Evolutionary conservation across 2,329 filamentous ascomycete genomes (phyloP), one percentile per base, ranked within the genome.

Genomic region (Onygenales sp.): DNA sequence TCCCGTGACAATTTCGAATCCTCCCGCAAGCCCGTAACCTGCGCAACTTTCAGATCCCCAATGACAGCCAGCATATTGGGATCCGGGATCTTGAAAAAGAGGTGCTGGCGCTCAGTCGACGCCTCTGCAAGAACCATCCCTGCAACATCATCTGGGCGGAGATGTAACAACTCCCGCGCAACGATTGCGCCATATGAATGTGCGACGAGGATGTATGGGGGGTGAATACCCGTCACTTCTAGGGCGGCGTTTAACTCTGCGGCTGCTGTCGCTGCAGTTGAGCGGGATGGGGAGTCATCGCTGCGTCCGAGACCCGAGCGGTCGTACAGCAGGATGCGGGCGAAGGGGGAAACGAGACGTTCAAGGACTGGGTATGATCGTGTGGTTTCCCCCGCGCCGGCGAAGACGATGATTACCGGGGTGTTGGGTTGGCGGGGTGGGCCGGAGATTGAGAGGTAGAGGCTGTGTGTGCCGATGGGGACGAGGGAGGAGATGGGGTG

Each of bases 181-280:
- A 72, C 58, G 43, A 72, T 66, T 0, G 61, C 70, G 7, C 71
- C 71, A 50, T 71, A 74, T 9, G 69, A 72, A 55, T 74, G 71
- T 1, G 62, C 70, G 2, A 67, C 63, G 5, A 74, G 58, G 2
- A 72, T 43, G 13, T 67, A 61, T 1, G 68, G 69, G 6, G 66
- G 59, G 0, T 39, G 7, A 1, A 69, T 53, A 0, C 57, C 33
- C 9, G 56, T 59, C 4, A 42, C 50, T n/a, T 56, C 10, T 5
- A 71, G 60, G n/a, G 69, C 59, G 27, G 35, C 54, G 43, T 62
- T 61, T 27, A 72, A 56, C 48, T 72, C 68, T 10, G 52, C 42
- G 5, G 69, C 69, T 31, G 66, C 63, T 2, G 47, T 55, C 0
- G 60, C 56, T 11, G 68, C 66, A 2, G 54, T 58, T 38, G 60